Percentiles rank a stretch among this genome's conserved stretches.
These are phyloP conservation scores for Neurospora sp. DNA, from an alignment of 495 filamentous ascomycete genomes.

Conservation along the genomic window DNA sequence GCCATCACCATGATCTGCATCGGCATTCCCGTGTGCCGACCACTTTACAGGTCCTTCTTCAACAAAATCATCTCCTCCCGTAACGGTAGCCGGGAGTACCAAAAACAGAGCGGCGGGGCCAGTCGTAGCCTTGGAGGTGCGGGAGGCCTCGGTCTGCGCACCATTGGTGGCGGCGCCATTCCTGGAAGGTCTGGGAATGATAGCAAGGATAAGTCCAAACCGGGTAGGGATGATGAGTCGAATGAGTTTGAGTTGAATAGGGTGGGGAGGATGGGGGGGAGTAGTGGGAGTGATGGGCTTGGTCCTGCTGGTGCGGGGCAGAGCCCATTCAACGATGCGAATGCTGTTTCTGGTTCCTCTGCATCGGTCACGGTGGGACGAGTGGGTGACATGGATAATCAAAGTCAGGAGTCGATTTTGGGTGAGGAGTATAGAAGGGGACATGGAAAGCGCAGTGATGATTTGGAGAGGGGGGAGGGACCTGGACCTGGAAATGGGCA, in stretches of 20 bases:
- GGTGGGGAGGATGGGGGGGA: not conserved
- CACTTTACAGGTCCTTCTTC: conserved; percentile 8
- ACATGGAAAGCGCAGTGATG: not conserved
- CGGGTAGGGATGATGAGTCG: not conserved
- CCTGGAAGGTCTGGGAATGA: not conserved
- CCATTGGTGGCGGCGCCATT: not conserved
- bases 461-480: not conserved
- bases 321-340: not conserved
- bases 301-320: not conserved
- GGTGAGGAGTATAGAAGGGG: not conserved
- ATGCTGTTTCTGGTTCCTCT: not conserved
- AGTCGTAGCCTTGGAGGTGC: not conserved
- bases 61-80: not conserved
- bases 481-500: not conserved
- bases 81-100: conserved; percentile 1
- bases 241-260: not conserved
- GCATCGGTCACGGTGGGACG: not conserved
- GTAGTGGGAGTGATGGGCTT: not conserved
- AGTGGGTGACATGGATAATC: not conserved
- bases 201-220: not conserved
- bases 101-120: conserved; percentile 1
- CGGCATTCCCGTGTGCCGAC: conserved; percentile 13
- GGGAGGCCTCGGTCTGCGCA: conserved; percentile 1
- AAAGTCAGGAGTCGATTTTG: not conserved
- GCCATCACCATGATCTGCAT: conserved; percentile 17